phyloP scores from a whole-genome alignment of 306 rosid species.

The Cucurbita pepo region DNA sequence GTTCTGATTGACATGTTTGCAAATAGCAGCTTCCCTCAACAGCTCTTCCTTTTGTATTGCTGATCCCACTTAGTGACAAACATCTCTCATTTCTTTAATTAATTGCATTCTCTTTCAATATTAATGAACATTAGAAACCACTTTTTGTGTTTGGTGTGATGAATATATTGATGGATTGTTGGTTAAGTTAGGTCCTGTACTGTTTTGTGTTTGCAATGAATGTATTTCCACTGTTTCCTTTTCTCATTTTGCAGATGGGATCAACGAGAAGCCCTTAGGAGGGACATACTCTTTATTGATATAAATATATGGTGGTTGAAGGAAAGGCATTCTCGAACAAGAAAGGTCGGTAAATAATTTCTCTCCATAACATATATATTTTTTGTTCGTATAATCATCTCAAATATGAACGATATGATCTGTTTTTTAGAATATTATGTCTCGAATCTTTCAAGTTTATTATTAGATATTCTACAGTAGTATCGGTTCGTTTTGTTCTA shows the following conservation, averaged over 20 bases:
- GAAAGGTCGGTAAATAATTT: background rate
- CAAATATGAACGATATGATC: too few relatives aligned
- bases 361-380: too few relatives aligned
- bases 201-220: background rate
- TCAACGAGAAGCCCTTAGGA: background rate
- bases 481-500: too few relatives aligned
- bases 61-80: background rate
- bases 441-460: too few relatives aligned
- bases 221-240: background rate
- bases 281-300: background rate
- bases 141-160: background rate
- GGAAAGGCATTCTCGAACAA: background rate
- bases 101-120: background rate
- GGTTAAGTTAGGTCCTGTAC: background rate
- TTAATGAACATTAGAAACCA: background rate
- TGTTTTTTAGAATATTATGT: too few relatives aligned
- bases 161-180: background rate
- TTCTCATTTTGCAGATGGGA: background rate
- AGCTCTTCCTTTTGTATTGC: background rate
- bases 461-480: too few relatives aligned
- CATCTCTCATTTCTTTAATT: background rate
- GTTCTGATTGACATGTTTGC: background rate
- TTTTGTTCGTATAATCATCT: too few relatives aligned
- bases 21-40: background rate
- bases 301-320: background rate